Evolutionary conservation across 2,329 filamentous ascomycete species (phyloP).

Genomic region (Mollisia scopiformis): DNA sequence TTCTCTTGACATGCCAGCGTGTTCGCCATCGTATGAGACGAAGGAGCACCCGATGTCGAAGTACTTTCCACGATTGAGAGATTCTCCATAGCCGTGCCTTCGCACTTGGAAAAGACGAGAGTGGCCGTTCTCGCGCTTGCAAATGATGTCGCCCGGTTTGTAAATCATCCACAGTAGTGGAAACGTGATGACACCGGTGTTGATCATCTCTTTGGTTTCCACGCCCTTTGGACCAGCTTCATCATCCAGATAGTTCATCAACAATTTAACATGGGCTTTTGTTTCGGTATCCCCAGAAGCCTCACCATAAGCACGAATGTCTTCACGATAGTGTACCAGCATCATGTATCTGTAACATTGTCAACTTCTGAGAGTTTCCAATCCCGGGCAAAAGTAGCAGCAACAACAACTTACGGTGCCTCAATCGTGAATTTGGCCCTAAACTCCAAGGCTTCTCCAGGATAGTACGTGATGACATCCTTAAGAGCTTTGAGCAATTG

Average conservation of each 20-base stretch:
- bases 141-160: slow-evolving; percentile 18
- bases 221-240: slow-evolving; percentile 13
- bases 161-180: slow-evolving; percentile 20
- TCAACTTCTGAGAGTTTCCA: neutral
- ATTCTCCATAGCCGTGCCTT: slow-evolving; percentile 17
- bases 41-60: slow-evolving; percentile 17
- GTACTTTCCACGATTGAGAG: slow-evolving; percentile 13
- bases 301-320: slow-evolving; percentile 13
- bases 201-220: slow-evolving; percentile 13
- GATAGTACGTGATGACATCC: slow-evolving; percentile 21
- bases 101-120: slow-evolving; percentile 12
- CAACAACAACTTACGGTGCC: slow-evolving; percentile 6
- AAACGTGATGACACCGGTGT: slow-evolving; percentile 12
- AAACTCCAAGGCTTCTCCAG: slow-evolving; percentile 15
- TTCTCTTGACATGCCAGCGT: slow-evolving; percentile 11
- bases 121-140: slow-evolving; percentile 11
- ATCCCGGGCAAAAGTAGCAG: neutral
- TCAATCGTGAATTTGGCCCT: slow-evolving; percentile 9
- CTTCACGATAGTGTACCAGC: slow-evolving; percentile 15
- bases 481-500: slow-evolving; percentile 17
- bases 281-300: slow-evolving; percentile 4
- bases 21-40: slow-evolving; percentile 14
- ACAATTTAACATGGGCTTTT: slow-evolving; percentile 16
- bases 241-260: slow-evolving; percentile 15
- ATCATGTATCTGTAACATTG: slow-evolving; percentile 11